Conservation (phyloP, 2,329 filamentous ascomycete genomes). For the Pseudogymnoascus sp. region DNA sequence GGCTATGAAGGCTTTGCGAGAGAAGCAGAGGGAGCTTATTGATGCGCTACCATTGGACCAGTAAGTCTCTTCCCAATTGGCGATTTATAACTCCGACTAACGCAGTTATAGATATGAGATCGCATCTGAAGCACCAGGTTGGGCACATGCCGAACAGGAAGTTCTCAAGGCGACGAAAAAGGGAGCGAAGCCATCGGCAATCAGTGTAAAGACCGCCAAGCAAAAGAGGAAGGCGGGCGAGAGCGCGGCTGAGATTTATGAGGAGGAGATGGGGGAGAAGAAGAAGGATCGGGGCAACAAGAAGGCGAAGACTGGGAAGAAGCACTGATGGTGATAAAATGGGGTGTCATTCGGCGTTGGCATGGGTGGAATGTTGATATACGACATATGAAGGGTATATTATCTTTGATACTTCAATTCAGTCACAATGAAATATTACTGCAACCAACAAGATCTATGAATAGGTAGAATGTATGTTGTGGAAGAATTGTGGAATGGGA, state of each 20-base stretch:
- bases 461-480: not conserved
- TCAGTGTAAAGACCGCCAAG: conserved; percentile 76
- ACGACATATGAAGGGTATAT: conserved; percentile 1
- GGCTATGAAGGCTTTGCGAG: conserved; percentile 58
- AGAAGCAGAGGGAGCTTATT: conserved; percentile 80
- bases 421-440: not conserved
- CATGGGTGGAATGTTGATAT: conserved; percentile 1
- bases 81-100: conserved; percentile 12
- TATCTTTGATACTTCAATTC: not conserved
- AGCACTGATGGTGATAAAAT: conserved; percentile 9
- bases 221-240: conserved; percentile 61
- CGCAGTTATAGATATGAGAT: conserved; percentile 51
- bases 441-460: not conserved
- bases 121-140: conserved; percentile 50
- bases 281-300: conserved; percentile 34
- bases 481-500: not conserved
- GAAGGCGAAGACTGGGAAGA: conserved; percentile 43
- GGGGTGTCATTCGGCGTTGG: conserved; percentile 1
- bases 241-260: conserved; percentile 54
- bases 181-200: conserved; percentile 51
- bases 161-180: conserved; percentile 49
- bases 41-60: conserved; percentile 83
- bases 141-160: conserved; percentile 68
- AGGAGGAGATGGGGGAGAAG: conserved; percentile 46
- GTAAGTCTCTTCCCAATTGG: conserved; percentile 41